A percentile compares a stretch with the other conserved stretches of the same genome.
phyloP scores from a whole-genome alignment of 495 filamentous ascomycete species.

The Lophiostoma macrostomum region DNA sequence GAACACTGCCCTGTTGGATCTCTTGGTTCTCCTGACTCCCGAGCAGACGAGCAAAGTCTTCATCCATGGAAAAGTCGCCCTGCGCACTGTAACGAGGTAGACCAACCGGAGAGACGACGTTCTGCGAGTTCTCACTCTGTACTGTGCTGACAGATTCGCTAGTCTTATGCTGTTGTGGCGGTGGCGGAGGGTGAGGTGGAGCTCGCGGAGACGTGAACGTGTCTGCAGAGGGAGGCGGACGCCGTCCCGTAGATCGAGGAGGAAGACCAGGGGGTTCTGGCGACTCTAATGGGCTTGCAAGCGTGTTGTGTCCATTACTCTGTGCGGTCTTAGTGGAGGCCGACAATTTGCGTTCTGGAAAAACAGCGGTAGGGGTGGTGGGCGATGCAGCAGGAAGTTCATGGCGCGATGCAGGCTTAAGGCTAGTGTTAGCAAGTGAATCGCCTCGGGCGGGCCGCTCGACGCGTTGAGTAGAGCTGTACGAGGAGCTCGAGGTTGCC shows the following conservation, averaged over 20 bases:
- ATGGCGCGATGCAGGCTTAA: slow-evolving; percentile 22
- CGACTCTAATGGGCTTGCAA: slow-evolving; percentile 42
- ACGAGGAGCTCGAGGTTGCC: slow-evolving; percentile 31
- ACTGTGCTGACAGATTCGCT: slow-evolving; percentile 57
- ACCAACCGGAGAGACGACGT: slow-evolving; percentile 40
- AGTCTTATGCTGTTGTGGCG: slow-evolving; percentile 46
- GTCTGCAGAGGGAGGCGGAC: slow-evolving; percentile 46
- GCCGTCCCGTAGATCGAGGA: slow-evolving; percentile 38
- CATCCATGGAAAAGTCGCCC: slow-evolving; percentile 83
- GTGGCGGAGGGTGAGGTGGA: slow-evolving; percentile 59
- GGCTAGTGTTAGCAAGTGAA: slow-evolving; percentile 44
- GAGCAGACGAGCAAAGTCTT: slow-evolving; percentile 81
- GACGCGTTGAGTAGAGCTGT: slow-evolving; percentile 30
- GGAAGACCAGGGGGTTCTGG: slow-evolving; percentile 38
- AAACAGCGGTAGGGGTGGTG: slow-evolving; percentile 28
- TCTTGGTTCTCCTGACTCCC: slow-evolving; percentile 64
- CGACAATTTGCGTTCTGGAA: slow-evolving; percentile 36
- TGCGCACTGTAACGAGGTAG: slow-evolving; percentile 69
- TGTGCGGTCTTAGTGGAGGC: slow-evolving; percentile 23
- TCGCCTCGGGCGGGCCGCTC: slow-evolving; percentile 56
- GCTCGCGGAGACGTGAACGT: slow-evolving; percentile 62
- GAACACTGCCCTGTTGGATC: slow-evolving; percentile 60
- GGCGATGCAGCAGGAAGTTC: slow-evolving; percentile 23
- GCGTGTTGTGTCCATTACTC: slow-evolving; percentile 29
- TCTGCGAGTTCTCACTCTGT: slow-evolving; percentile 36